A percentile compares a stretch with the other conserved stretches of the same genome.
Conservation (phyloP, 2,329 filamentous ascomycete genomes). For the Colletotrichum eremochloae region DNA sequence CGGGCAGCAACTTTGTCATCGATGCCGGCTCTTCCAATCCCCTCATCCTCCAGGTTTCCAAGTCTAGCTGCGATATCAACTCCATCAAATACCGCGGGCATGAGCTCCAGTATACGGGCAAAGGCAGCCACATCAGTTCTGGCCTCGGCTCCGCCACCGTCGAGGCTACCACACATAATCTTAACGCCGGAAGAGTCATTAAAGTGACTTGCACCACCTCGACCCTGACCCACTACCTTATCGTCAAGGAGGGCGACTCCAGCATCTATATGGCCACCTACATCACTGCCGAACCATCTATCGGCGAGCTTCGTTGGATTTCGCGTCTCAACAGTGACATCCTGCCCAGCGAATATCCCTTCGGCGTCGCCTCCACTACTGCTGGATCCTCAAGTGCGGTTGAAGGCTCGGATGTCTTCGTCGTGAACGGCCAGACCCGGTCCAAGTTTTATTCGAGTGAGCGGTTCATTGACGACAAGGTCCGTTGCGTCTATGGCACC, state of each 20-base stretch:
- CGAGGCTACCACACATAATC: conserved; percentile 56
- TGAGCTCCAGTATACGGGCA: conserved; percentile 68
- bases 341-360: conserved; percentile 66
- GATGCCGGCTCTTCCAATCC: conserved; percentile 63
- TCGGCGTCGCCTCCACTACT: conserved; percentile 68
- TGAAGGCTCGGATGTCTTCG: conserved; percentile 71
- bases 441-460: conserved; percentile 79
- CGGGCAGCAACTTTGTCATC: conserved; percentile 58
- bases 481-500: conserved; percentile 71
- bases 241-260: conserved; percentile 71
- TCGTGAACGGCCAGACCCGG: conserved; percentile 72
- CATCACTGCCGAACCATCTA: conserved; percentile 67
- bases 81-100: conserved; percentile 71
- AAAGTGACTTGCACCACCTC: conserved; percentile 72
- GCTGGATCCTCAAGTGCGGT: conserved; percentile 63
- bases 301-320: conserved; percentile 75
- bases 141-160: conserved; percentile 72
- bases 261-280: conserved; percentile 73
- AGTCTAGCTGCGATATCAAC: conserved; percentile 72
- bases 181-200: conserved; percentile 59
- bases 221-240: conserved; percentile 75
- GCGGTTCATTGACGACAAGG: conserved; percentile 77
- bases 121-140: conserved; percentile 69
- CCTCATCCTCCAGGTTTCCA: conserved; percentile 64
- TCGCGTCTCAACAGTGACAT: conserved; percentile 67